phyloP scores from a whole-genome alignment of 305 asterid genomes.

The Solanum chacoense region DNA sequence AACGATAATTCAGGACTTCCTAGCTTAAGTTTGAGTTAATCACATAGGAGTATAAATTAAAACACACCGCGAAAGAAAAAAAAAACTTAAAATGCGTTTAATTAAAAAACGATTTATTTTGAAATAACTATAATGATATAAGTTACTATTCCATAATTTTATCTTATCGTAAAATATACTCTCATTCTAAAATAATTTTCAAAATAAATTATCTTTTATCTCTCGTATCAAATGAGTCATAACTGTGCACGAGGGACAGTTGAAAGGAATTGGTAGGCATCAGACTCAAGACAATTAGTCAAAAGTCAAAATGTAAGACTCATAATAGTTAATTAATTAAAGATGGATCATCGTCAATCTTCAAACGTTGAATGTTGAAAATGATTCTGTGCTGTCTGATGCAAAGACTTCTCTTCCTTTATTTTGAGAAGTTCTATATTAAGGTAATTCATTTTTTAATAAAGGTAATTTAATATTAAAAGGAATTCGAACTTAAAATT shows the following conservation, averaged over 20 bases:
- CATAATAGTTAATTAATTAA: background rate
- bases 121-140: too few species aligned
- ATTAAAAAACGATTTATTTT: too few species aligned
- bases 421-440: background rate
- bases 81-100: too few species aligned
- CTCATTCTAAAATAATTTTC: too few species aligned
- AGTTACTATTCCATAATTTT: too few species aligned
- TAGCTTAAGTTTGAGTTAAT: background rate
- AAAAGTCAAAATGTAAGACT: background rate
- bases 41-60: background rate
- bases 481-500: rapidly evolving
- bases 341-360: background rate
- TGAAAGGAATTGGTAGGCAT: background rate
- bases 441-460: too few species aligned
- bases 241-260: background rate
- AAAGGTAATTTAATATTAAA: too few species aligned
- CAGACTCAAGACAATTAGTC: background rate
- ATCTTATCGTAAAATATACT: too few species aligned
- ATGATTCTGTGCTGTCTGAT: background rate
- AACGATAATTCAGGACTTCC: background rate
- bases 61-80: background rate
- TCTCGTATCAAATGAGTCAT: background rate
- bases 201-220: too few species aligned
- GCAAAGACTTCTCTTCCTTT: background rate
- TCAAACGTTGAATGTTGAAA: slow-evolving; percentile 1